Conservation (phyloP, 768 basidiomycete species). For the Mycena kentingensis region DNA sequence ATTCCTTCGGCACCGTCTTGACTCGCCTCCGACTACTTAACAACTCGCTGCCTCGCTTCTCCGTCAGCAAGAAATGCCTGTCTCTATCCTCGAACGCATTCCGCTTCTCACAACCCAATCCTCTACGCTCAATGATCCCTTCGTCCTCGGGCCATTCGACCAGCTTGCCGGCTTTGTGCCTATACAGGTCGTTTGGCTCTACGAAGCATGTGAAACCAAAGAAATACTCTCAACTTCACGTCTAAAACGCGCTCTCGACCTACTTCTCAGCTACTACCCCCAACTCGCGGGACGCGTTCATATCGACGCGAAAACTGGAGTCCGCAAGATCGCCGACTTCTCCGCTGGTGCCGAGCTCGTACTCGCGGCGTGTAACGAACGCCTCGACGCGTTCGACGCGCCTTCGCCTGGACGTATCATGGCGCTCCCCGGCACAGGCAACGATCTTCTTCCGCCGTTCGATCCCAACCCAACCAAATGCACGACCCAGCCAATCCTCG, state of each 20-base stretch:
- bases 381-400: slow-evolving; percentile 18
- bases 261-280: slow-evolving; percentile 22
- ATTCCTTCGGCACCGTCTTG: background rate
- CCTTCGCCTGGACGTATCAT: slow-evolving; percentile 8
- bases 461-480: slow-evolving; percentile 11
- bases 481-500: slow-evolving; percentile 10
- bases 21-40: background rate
- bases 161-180: slow-evolving; percentile 18
- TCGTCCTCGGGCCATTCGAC: slow-evolving; percentile 21
- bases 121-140: slow-evolving; percentile 8
- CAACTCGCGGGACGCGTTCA: slow-evolving; percentile 21
- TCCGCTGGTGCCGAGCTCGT: slow-evolving; percentile 22
- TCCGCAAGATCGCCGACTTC: slow-evolving; percentile 7
- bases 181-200: slow-evolving; percentile 21
- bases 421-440: slow-evolving; percentile 18
- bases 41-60: background rate
- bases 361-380: slow-evolving; percentile 17
- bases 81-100: background rate
- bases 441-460: slow-evolving; percentile 20
- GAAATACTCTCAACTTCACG: slow-evolving; percentile 15
- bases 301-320: slow-evolving; percentile 2
- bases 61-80: background rate
- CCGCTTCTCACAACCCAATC: slow-evolving; percentile 6
- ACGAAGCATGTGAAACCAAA: background rate
- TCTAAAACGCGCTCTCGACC: slow-evolving; percentile 17